Base-by-base conservation (phyloP, 306 rosid genomes). In the Trifolium pratense region DNA sequence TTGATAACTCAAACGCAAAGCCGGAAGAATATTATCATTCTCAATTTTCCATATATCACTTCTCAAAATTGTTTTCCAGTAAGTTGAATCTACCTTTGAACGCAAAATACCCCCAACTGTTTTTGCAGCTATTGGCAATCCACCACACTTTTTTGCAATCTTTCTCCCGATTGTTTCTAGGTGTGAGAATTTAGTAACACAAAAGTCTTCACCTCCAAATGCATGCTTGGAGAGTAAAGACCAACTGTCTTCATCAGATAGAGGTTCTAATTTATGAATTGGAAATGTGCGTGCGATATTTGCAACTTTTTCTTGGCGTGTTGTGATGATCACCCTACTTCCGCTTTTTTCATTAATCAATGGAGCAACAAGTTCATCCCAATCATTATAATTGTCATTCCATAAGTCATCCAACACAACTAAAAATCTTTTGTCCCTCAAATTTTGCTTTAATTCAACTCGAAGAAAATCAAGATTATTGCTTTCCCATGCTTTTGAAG, bases 61-160 rank as follows among this genome's bases (percentile, higher is more conserved):
- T 1, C 59, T 48, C 10, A 78, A 3, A 51, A 51, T 45, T 55
- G 31, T 45, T 18, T 51, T 68, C 90, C 90, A 86, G n/a, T n/a
- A n/a, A n/a, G n/a, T n/a, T n/a, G 0, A 1, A n/a, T n/a, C 55
- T 48, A 48, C 55, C 3, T 48, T 48, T 2, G 55, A 48, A 48
- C 4, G 21, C 0, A 46, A 5, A 1, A 46, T 9, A 5, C 53
- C 53, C 5, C 53, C 53, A 1, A 46, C 9, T n/a, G 53, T 46
- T 46, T 46, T 46, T 1, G 53, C 53, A 15, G 53, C 53, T 46
- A 46, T 46, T 0, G 53, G 53, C 3, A 46, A 15, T 15, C 20
- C 53, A 5, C 3, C 53, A 15, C 53, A 46, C 9, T 46, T 46
- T n/a, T 1, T 46, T 46, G 53, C 53, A 46, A 46, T 46, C 9